A percentile compares a stretch with the other conserved stretches of the same genome.
phyloP scores from a whole-genome alignment of 2,329 filamentous ascomycete species.

The Clonostachys rhizophaga region DNA sequence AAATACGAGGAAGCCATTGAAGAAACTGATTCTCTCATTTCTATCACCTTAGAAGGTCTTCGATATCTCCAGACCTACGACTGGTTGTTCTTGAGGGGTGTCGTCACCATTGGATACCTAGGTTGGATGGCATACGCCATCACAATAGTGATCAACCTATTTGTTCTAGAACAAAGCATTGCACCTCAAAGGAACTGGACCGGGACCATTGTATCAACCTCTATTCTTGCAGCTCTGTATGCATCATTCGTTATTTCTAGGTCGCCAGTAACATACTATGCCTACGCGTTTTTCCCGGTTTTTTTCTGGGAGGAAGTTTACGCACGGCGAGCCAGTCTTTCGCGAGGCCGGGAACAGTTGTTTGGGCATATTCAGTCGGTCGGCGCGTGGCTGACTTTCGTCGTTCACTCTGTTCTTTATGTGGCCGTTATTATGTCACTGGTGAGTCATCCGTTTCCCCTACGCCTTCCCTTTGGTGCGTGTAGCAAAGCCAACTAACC shows the following conservation, averaged over 20 bases:
- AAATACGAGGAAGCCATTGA: constrained; percentile 74
- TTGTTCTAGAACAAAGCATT: constrained; percentile 71
- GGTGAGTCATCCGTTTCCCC: constrained; percentile 35
- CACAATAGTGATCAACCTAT: constrained; percentile 81
- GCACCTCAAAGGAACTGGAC: constrained; percentile 57
- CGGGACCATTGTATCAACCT: constrained; percentile 66
- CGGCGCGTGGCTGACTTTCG: constrained; percentile 51
- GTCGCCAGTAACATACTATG: constrained; percentile 81
- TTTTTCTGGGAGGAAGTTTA: constrained; percentile 97
- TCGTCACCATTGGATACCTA: constrained; percentile 86
- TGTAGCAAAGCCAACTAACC: background rate
- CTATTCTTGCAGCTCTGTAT: constrained; percentile 69
- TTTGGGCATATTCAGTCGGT: constrained; percentile 64
- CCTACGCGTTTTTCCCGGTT: constrained; percentile 87
- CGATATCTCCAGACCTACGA: constrained; percentile 97
- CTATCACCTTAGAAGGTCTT: constrained; percentile 73
- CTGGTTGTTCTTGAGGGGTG: constrained; percentile 87
- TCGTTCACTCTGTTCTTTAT: constrained; percentile 62
- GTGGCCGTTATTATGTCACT: constrained; percentile 75
- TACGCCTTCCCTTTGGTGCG: too few species aligned
- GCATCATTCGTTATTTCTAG: constrained; percentile 75
- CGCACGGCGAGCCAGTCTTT: constrained; percentile 66
- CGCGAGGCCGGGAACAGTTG: constrained; percentile 61
- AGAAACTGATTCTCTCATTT: constrained; percentile 71
- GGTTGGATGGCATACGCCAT: constrained; percentile 94